These are phyloP conservation scores for Paramecium tetraurelia DNA, from an alignment of 73 alveolate genomes.

Conservation along the genomic window DNA sequence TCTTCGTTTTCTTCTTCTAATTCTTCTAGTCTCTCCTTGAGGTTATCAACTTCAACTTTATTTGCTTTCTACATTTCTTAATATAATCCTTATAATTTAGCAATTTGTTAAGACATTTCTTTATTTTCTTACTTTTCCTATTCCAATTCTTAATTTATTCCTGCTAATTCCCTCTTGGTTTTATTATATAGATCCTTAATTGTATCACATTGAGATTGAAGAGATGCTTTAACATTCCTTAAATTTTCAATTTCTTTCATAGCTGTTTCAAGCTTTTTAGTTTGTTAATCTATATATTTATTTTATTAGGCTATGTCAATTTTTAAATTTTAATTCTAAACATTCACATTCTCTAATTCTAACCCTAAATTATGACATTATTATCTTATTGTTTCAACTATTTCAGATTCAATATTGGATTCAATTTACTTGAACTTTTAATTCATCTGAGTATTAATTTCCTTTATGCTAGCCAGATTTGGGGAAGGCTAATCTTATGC, in stretches of 20 bases:
- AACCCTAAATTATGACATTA: conserved; percentile 34
- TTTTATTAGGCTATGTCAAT: conserved; percentile 3
- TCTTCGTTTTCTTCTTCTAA: conserved; percentile 6
- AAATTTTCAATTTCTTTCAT: conserved; percentile 4
- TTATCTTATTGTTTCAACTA: background rate
- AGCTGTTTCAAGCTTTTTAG: conserved; percentile 33
- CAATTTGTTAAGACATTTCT: background rate
- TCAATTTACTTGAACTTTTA: background rate
- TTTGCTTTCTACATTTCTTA: background rate
- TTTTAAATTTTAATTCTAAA: conserved; percentile 9
- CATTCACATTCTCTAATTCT: background rate
- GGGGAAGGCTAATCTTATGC: background rate
- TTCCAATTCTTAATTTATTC: background rate
- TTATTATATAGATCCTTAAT: conserved; percentile 28
- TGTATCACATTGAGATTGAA: background rate
- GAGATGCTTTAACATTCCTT: background rate
- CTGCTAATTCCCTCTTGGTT: conserved; percentile 33
- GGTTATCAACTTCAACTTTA: background rate
- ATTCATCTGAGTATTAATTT: background rate
- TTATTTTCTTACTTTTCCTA: background rate
- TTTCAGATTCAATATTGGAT: conserved; percentile 17
- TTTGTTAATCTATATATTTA: background rate
- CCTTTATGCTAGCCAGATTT: background rate
- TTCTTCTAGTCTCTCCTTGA: background rate
- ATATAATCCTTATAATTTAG: background rate